A percentile compares a stretch with the other conserved stretches of the same genome.
Evolutionary conservation across 768 basidiomycete genomes (phyloP).

Genomic region (Tricholoma bakamatsutake): DNA sequence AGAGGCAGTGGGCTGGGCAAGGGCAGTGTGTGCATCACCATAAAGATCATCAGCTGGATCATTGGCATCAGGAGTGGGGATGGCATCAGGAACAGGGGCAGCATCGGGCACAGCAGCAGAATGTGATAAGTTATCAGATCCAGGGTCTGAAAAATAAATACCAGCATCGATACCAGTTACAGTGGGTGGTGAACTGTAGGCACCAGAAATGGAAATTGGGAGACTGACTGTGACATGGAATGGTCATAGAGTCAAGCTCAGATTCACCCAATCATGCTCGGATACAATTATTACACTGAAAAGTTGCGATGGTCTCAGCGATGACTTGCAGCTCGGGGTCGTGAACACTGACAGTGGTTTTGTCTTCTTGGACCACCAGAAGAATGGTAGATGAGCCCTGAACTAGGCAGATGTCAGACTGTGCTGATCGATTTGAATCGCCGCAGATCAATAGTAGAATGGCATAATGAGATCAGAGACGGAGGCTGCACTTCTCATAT

Average conservation of each 20-base stretch:
- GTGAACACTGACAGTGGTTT: slow-evolving; percentile 2
- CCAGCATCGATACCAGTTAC: too few relatives aligned
- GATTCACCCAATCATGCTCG: slow-evolving; percentile 12
- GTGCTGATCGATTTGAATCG: slow-evolving; percentile 6
- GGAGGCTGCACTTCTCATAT: slow-evolving; percentile 5
- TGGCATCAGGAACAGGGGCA: too few relatives aligned
- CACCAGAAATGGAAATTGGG: too few relatives aligned
- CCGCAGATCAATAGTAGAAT: slow-evolving; percentile 13
- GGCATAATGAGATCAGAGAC: slow-evolving; percentile 8
- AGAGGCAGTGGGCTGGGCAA: too few relatives aligned
- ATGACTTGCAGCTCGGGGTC: slow-evolving; percentile 20
- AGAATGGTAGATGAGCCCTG: slow-evolving; percentile 8
- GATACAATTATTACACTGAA: slow-evolving; percentile 24
- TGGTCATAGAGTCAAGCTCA: slow-evolving; percentile 14
- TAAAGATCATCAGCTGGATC: too few relatives aligned
- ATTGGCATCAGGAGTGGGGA: too few relatives aligned
- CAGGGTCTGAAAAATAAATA: too few relatives aligned
- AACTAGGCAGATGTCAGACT: slow-evolving; percentile 9
- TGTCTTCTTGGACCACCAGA: slow-evolving; percentile 13
- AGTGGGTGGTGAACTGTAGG: too few relatives aligned
- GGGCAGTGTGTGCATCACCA: too few relatives aligned
- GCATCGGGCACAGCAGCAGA: too few relatives aligned
- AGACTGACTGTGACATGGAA: too few relatives aligned
- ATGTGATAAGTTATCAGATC: too few relatives aligned
- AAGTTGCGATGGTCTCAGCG: slow-evolving; percentile 25